These are phyloP conservation scores for Thalassiosira profunda DNA, from an alignment of 108 stramenopile species.

Conservation along the genomic window DNA sequence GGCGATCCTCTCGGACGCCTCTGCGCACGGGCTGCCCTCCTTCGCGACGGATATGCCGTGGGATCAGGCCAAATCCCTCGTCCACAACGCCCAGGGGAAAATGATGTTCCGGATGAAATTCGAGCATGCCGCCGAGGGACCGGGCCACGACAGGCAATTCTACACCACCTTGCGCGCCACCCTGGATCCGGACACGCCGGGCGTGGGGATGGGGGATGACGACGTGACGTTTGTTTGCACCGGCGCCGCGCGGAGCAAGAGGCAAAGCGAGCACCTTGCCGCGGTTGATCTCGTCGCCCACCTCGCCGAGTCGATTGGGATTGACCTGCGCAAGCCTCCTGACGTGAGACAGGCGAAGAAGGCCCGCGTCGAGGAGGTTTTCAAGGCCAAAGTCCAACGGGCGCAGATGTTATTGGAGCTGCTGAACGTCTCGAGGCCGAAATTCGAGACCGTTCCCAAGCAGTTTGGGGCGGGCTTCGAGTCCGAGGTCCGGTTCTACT, in stretches of 20 bases:
- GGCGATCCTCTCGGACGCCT: background rate
- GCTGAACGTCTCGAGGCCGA: background rate
- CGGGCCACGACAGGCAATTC: background rate
- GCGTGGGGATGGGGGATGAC: background rate
- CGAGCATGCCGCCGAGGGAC: background rate
- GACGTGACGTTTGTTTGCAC: background rate
- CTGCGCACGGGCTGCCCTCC: background rate
- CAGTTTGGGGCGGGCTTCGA: background rate
- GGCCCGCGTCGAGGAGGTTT: background rate
- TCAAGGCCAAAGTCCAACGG: constrained; percentile 2
- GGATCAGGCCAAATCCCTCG: background rate
- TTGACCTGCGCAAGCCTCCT: background rate
- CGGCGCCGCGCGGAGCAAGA: background rate
- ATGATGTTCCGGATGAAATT: background rate
- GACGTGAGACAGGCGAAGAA: background rate
- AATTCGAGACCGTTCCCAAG: background rate
- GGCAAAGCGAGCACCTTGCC: background rate
- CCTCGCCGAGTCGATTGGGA: background rate
- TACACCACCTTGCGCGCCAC: background rate
- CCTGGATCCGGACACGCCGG: background rate
- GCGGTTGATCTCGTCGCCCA: constrained; percentile 1
- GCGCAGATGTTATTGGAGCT: constrained; percentile 6
- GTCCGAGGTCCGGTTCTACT: background rate
- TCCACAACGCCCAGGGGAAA: constrained; percentile 4
- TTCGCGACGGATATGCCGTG: background rate